phyloP scores from a whole-genome alignment of 2,329 filamentous ascomycete genomes.

The Colletotrichum simmondsii region DNA sequence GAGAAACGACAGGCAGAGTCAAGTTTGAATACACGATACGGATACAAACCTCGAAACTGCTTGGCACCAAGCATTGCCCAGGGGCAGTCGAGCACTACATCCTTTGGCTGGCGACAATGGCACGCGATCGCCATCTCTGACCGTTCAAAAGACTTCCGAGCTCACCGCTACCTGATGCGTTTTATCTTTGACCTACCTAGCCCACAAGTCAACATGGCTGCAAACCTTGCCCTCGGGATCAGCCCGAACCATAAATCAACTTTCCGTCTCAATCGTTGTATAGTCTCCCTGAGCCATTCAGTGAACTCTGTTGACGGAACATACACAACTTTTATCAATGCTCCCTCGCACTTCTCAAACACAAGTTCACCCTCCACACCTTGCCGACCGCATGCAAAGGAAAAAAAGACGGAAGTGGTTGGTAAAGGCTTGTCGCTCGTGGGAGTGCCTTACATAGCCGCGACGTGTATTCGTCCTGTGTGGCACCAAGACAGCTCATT shows the following conservation, averaged over 20 bases:
- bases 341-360: conserved; percentile 2
- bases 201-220: not conserved
- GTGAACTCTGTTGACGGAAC: not conserved
- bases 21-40: conserved; percentile 11
- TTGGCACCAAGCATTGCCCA: conserved; percentile 18
- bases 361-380: not conserved
- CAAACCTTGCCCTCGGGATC: not conserved
- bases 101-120: not conserved
- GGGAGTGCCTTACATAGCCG: conserved; percentile 28
- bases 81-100: conserved; percentile 7
- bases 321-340: not conserved
- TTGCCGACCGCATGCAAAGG: no score
- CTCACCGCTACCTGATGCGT: conserved; percentile 5
- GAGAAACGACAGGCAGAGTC: conserved; percentile 9
- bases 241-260: not conserved
- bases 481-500: conserved; percentile 12
- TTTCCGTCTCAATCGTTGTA: not conserved
- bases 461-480: not conserved
- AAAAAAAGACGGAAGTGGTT: no score
- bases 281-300: not conserved
- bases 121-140: not conserved
- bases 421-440: not conserved
- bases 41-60: not conserved
- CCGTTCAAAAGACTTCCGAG: not conserved
- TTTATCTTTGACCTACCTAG: not conserved